Evolutionary conservation across 2,329 filamentous ascomycete genomes (phyloP).

Genomic region (Cladosporium halotolerans): DNA sequence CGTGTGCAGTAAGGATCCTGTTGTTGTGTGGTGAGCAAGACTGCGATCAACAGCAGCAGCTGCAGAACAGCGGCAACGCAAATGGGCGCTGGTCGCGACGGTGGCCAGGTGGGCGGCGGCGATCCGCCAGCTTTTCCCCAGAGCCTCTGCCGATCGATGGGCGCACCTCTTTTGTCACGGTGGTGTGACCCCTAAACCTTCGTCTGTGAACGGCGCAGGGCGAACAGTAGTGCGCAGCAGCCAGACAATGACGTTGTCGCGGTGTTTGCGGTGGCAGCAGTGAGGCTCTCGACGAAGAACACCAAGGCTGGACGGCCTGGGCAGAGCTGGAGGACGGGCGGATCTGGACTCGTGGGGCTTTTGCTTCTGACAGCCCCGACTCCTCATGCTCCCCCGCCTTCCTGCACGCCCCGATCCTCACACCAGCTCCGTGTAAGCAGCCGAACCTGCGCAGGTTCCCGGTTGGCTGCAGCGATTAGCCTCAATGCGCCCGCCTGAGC

Average conservation of each 20-base stretch:
- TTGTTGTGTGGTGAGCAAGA: no score
- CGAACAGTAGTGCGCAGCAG: neutral
- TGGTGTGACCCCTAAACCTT: constrained; percentile 6
- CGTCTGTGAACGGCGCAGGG: neutral
- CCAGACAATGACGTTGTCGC: neutral
- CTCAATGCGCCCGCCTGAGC: neutral
- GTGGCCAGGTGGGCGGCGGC: neutral
- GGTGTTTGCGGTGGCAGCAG: neutral
- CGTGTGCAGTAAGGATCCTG: no score
- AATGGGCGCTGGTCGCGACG: neutral
- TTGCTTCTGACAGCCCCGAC: neutral
- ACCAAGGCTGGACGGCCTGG: no score
- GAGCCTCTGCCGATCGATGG: constrained; percentile 11
- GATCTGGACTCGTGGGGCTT: no score
- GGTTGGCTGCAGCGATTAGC: constrained; percentile 3
- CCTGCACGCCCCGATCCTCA: constrained; percentile 9
- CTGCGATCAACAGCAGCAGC: no score
- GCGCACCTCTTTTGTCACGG: neutral
- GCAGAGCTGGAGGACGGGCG: no score
- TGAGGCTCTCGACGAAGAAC: constrained; percentile 1
- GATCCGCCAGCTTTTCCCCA: neutral
- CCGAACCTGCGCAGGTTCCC: neutral
- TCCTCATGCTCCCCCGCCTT: constrained; percentile 6
- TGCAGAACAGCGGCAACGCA: neutral
- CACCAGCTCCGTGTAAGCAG: constrained; percentile 8